Evolutionary conservation across 352 stramenopile species (phyloP), one percentile per base, ranked within the genome.

Genomic region (Plasmopara muralis): DNA sequence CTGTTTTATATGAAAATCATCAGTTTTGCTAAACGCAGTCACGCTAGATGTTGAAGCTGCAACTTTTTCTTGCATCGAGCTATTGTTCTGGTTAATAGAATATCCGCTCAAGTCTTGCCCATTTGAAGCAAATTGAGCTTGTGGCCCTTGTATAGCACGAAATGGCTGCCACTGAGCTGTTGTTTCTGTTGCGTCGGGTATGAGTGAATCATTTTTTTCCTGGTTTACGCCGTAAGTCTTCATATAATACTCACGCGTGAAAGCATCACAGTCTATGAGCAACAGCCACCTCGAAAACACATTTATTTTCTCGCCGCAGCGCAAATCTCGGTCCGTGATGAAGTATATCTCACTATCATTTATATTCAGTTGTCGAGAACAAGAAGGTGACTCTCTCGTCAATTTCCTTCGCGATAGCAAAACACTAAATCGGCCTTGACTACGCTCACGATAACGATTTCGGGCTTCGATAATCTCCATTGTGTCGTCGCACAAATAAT

Each of bases 401-500:
- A 96, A 67, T 38, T 77, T 85, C 20, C 85, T 66, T 0, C 89
- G 79, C 5, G 81, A 87, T 34, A 97, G 54, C 37, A 97, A 72
- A 42, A 95, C 81, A 7, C 84, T 64, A 45, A 95, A 94, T 16
- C 78, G 69, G 10, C 74, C 77, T 31, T 71, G 57, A 42, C 66
- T 66, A 63, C 70, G 50, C 68, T 69, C 71, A 10, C 85, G 66
- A 15, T 73, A 68, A 9, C 62, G 44, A 39, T 77, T 35, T 20
- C 83, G 62, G 6, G 73, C 67, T 68, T 97, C 89, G 14, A 93
- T 68, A 2, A 98, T 66, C 64, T 97, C 89, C 6, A 98, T 56
- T 13, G 86, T 97, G 55, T 98, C 89, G 68, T 98, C 89, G 20
- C 70, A 65, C 45, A 97, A 53, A 61, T 95, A 97, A 64, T 95